A percentile compares a stretch with the other conserved stretches of the same genome.
Conservation (phyloP, 176 grass and related monocot species). For the Paspalum notatum region DNA sequence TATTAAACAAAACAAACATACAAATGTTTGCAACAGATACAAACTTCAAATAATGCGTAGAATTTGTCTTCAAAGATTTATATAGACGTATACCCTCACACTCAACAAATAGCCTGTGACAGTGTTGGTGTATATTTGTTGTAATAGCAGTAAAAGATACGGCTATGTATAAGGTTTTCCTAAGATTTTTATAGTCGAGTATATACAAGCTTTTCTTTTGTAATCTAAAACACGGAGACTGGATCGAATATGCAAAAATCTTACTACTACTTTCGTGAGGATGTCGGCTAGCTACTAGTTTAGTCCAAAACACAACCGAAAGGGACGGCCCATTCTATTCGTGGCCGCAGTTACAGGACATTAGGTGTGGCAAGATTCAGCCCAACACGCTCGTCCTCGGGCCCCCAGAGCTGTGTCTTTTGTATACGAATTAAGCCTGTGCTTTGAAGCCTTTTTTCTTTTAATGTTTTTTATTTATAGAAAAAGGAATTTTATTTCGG, state of each 20-base stretch:
- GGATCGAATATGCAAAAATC: too few species aligned
- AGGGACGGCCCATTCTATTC: background rate
- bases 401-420: too few species aligned
- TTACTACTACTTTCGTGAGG: background rate
- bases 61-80: too few species aligned
- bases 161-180: too few species aligned
- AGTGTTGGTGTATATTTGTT: background rate
- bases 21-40: background rate
- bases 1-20: too few species aligned
- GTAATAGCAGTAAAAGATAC: too few species aligned
- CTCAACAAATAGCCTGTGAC: background rate
- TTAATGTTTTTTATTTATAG: background rate
- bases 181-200: too few species aligned
- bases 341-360: background rate
- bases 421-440: too few species aligned
- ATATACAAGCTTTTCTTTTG: too few species aligned
- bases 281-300: background rate
- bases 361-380: background rate
- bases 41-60: too few species aligned
- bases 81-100: background rate
- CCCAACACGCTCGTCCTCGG: conserved; percentile 17
- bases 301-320: background rate
- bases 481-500: too few species aligned
- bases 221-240: too few species aligned
- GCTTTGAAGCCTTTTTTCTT: background rate